Evolutionary conservation across 2,329 filamentous ascomycete species (phyloP).

Genomic region (Fusarium sp.): DNA sequence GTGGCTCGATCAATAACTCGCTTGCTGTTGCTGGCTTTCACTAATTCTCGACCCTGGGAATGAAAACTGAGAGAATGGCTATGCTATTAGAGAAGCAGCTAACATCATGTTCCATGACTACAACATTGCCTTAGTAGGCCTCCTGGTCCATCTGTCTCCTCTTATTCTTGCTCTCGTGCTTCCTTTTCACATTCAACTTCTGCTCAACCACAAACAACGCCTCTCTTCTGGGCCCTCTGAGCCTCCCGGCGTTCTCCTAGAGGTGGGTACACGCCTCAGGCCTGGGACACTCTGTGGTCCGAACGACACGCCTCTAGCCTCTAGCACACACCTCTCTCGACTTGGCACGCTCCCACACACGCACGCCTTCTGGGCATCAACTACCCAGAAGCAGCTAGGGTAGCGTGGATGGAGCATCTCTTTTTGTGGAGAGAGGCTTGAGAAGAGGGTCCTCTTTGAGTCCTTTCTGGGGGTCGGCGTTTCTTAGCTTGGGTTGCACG

Average conservation of each 20-base stretch:
- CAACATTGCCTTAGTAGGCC: constrained; percentile 16
- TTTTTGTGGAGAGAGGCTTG: constrained; percentile 35
- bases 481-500: constrained; percentile 24
- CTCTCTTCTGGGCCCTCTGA: constrained; percentile 48
- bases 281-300: constrained; percentile 16
- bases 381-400: constrained; percentile 34
- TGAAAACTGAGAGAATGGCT: background rate
- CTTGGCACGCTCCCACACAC: constrained; percentile 34
- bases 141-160: constrained; percentile 19
- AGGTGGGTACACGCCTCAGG: constrained; percentile 33
- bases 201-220: constrained; percentile 35
- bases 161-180: constrained; percentile 20
- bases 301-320: constrained; percentile 26
- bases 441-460: constrained; percentile 34
- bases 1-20: constrained; percentile 38
- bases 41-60: constrained; percentile 15
- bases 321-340: constrained; percentile 31
- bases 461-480: constrained; percentile 37
- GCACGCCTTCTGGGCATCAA: constrained; percentile 34
- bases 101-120: constrained; percentile 8
- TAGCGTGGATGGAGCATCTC: constrained; percentile 38
- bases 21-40: constrained; percentile 29
- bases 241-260: constrained; percentile 47
- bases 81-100: constrained; percentile 7
- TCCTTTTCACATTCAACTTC: constrained; percentile 18